Base-by-base conservation (phyloP, 768 basidiomycete species). In the Pseudohyphozyma bogoriensis region DNA sequence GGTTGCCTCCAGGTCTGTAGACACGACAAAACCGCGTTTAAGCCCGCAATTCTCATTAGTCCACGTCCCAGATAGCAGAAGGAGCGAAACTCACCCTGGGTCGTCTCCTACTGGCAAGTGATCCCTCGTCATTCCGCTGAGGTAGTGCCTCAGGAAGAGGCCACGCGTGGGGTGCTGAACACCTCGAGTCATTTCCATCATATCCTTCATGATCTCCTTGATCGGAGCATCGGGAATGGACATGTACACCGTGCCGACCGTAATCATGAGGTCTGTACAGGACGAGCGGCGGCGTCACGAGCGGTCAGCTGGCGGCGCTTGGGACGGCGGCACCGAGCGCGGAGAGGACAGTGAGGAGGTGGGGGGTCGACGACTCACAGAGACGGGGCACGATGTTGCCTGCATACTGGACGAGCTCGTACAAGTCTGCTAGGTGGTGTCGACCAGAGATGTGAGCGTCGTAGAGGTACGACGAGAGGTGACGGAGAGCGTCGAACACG, bases 171-270 rank as follows among this genome's bases (percentile, higher is more conserved):
- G 93, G 73, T 97, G 91, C 64, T 97, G 79, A 7, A 99, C 90
- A 62, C 95, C 95, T 24, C 91, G 79, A 37, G 90, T 90, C 95
- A 97, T 97, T 75, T 99, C 95, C 86, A 99, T 86, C 93, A 97
- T 96, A 75, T 99, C 95, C 79, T 95, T 97, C 93, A 97, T 99
- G 64, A 99, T 90, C 77, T 99, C 93, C 79, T 91, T 95, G 58
- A 97, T 85, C 6, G 93, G 93, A 13, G 93, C 92, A 60, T 95
- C 93, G 3, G 90, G 84, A 54, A 96, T 85, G 32, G 90, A 91
- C 95, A 99, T 97, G 79, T 96, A 99, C 37, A 97, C 92, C 1
- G 93, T 89, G 65, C 95, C 95, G 63, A 99, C 93, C 40, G 95
- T 97, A 69, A 97, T 95, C 95, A 99, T 97, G 70, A 97, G 87